Evolutionary conservation across 306 rosid species (phyloP).

Genomic region (Fragaria ananassa): DNA sequence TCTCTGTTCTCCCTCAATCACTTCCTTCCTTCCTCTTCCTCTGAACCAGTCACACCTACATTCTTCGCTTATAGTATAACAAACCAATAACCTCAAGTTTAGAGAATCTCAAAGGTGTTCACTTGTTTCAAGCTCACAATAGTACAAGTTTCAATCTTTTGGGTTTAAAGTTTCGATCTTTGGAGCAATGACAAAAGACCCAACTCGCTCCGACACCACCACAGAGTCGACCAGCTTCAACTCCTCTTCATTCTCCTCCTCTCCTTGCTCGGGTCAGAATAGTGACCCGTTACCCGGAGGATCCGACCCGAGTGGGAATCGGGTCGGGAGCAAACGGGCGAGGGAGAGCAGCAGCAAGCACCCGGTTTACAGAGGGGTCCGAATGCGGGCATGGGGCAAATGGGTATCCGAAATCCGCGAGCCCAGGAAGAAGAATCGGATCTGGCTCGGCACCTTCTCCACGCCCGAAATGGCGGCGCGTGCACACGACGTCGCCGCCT

Average conservation of each 20-base stretch:
- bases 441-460: slow-evolving; percentile 94
- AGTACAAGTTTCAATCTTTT: not conserved
- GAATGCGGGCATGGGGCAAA: slow-evolving; percentile 96
- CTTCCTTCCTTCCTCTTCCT: not conserved
- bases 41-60: not conserved
- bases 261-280: slow-evolving; percentile 11
- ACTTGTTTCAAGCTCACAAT: not conserved
- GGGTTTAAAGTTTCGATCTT: not conserved
- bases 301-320: slow-evolving; percentile 33
- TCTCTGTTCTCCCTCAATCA: not conserved
- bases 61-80: not conserved
- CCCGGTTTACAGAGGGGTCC: slow-evolving; percentile 79
- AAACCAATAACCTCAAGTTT: not conserved
- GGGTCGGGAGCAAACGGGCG: slow-evolving; percentile 30
- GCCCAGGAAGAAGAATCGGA: slow-evolving; percentile 86
- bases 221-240: slow-evolving; percentile 26
- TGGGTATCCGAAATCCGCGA: slow-evolving; percentile 99
- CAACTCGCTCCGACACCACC: slow-evolving; percentile 25
- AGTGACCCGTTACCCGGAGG: not conserved
- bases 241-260: slow-evolving; percentile 22
- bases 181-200: not conserved
- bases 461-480: slow-evolving; percentile 98
- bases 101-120: not conserved
- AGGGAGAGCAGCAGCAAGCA: slow-evolving; percentile 44
- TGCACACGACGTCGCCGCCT: slow-evolving; percentile 93